Base-by-base conservation (phyloP, 192 early-diverging fungal genomes). In the Coemansia sp. region DNA sequence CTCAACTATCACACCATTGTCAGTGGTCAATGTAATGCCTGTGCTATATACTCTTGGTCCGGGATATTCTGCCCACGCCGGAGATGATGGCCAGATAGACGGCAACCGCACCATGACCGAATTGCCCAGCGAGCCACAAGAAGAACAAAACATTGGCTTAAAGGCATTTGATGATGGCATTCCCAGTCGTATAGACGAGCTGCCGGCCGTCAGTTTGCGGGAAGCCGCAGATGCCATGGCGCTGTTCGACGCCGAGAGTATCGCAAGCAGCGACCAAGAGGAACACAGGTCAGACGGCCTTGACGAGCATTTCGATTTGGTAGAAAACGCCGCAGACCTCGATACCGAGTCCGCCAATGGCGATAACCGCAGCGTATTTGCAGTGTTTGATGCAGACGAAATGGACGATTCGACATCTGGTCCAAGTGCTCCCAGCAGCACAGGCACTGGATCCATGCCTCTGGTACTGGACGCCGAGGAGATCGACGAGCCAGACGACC, bases 21-120 rank as follows among this genome's bases (percentile, higher is more conserved):
- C 81, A 2, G 81, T 83, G 9, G 75, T 78, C 64, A 83, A 83
- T 18, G 75, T 83, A 38, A 48, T 72, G 66, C 11, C 60, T 62
- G 28, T 14, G 67, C 53, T 69, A 70, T 60, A 72, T 72, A 17
- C 61, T 68, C 41, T 75, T 12, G 56, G 4, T 33, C 32, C 56
- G 33, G 32, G 11, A 14, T 7, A 35, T 17, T 15, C 35, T 58
- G 14, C 33, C 63, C 59, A 64, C 35, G 37, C 52, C 43, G 56
- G 32, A 32, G n/a, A 6, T 56, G 64, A 8, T 64, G 65, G 51
- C 45, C 56, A 34, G 39, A 64, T 38, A 62, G 51, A 20, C 8
- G 18, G 18, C 43, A 32, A 14, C 52, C 35, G 39, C 3, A 51
- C 20, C n/a, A 14, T 8, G 32, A 20, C 55, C 39, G 52, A 34